Base-by-base conservation (phyloP, 306 rosid genomes). In the Begonia masoniana region DNA sequence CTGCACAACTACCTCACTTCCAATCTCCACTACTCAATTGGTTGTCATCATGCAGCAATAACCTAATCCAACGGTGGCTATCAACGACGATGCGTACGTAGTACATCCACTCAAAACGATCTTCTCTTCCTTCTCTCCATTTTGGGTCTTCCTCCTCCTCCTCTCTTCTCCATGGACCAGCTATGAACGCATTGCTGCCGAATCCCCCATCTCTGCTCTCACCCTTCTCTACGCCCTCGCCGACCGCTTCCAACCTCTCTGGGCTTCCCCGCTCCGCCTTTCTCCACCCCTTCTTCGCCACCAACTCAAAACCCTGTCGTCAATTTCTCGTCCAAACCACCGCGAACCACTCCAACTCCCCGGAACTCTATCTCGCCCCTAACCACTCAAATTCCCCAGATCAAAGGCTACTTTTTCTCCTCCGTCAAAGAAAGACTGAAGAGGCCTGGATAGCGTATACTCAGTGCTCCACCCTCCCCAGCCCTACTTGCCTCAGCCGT, bases 401-500 rank as follows among this genome's bases (percentile, higher is more conserved):
- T 64, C 82, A 85, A 19, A 74, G 51, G 14, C 88, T 91, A 10
- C 62, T 85, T 6, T 5, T 64, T 1, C 91, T 85, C 41, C 74
- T 91, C 43, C 97, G 93, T 15, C 84, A 80, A 50, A 56, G 85
- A 9, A 85, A 82, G 67, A 91, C 95, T 2, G 95, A 91, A 5
- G 85, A 91, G 14, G 97, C 95, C 3, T 91, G 97, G 97, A 35
- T 61, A 13, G 53, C 64, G 5, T 91, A 91, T 70, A 56, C 83
- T 43, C 71, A 71, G 12, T 71, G 26, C 31, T 0, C 80, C 4
- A 78, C 73, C 15, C 78, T 91, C 41, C 97, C 97, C 1, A 80
- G 62, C 60, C 65, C 95, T 64, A 78, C 94, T 31, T 85, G 94
- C 51, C 94, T 91, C 12, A 85, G 95, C 67, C 94, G 95, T 17